Evolutionary conservation across 495 filamentous ascomycete genomes (phyloP).

Genomic region (Aspergillus diversus): DNA sequence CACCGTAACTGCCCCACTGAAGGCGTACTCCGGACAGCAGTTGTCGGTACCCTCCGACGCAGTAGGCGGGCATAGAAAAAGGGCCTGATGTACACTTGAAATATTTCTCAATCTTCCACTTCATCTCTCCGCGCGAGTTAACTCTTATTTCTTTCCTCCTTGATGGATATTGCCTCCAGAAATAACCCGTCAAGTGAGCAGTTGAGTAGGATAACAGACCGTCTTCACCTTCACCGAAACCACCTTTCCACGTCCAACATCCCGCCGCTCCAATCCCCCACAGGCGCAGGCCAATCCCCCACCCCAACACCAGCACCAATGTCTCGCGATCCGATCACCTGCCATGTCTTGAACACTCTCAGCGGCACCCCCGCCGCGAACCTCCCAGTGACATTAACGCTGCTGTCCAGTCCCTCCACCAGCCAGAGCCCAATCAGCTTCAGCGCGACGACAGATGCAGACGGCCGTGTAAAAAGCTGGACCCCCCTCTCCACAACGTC

Average conservation of each 20-base stretch:
- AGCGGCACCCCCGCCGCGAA: conserved; percentile 65
- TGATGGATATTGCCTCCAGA: conserved; percentile 31
- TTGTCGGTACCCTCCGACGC: conserved; percentile 49
- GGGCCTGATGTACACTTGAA: neutral
- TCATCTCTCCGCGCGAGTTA: neutral
- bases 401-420: conserved; percentile 41
- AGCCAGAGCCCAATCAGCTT: conserved; percentile 49
- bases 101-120: neutral
- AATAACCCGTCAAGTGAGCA: conserved; percentile 21
- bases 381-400: conserved; percentile 60
- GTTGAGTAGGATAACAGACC: conserved; percentile 37
- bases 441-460: conserved; percentile 74
- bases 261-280: neutral
- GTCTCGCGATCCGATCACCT: conserved; percentile 77
- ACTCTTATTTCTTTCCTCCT: neutral
- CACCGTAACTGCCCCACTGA: conserved; percentile 18
- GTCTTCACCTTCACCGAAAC: conserved; percentile 44
- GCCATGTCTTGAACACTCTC: conserved; percentile 73
- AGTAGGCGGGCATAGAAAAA: conserved; percentile 34
- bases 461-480: conserved; percentile 87
- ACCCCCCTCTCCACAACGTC: conserved; percentile 48
- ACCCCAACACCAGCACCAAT: conserved; percentile 57
- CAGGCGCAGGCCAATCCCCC: neutral
- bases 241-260: conserved; percentile 30
- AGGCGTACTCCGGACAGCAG: conserved; percentile 43